Evolutionary conservation across 768 basidiomycete species (phyloP), one percentile per base, ranked within the genome.

Genomic region (Pleurotus djamor): DNA sequence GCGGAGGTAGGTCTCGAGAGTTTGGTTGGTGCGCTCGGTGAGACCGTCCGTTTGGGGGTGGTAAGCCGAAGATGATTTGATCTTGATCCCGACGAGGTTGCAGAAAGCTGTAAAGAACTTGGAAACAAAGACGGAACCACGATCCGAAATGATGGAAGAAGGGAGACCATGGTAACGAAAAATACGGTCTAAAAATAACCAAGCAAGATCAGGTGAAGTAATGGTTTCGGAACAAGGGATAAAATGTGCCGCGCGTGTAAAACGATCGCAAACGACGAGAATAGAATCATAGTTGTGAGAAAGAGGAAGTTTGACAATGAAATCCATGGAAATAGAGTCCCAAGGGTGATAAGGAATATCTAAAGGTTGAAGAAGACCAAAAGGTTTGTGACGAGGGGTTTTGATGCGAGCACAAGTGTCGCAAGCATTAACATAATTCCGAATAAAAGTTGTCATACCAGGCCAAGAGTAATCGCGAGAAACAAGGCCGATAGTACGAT

Each of bases 1-100:
- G 9, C 68, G 69, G 7, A 82, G 67, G 57, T 77, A 77, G 0
- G 67, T 62, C 51, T 78, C 74, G 6, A 79, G 64, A 3, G 67
- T 70, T 60, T 76, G 71, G 51, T 77, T 79, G n/a, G 65, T 66
- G 41, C 38, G n/a, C 36, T 48, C 35, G 12, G 36, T 75, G 32
- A 68, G 71, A 52, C 72, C 69, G 57, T 80, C 73, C 3, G 76
- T 74, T 63, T 81, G 71, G 0, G 78, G 79, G 49, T 82, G 81
- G 59, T 75, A 81, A 0, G 76, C 74, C 0, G 77, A 78, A 2
- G 72, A 76, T 4, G 66, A 65, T 59, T 9, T 65, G 35, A 36
- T 47, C 58, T 54, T 66, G 47, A 48, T 48, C 47, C 47, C 47
- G 21, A 48, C 21, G 47, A 48, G 47, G 47, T 14, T 14, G 21